These are phyloP conservation scores for Talaromyces wortmannii DNA, from an alignment of 495 filamentous ascomycete species.

Conservation along the genomic window DNA sequence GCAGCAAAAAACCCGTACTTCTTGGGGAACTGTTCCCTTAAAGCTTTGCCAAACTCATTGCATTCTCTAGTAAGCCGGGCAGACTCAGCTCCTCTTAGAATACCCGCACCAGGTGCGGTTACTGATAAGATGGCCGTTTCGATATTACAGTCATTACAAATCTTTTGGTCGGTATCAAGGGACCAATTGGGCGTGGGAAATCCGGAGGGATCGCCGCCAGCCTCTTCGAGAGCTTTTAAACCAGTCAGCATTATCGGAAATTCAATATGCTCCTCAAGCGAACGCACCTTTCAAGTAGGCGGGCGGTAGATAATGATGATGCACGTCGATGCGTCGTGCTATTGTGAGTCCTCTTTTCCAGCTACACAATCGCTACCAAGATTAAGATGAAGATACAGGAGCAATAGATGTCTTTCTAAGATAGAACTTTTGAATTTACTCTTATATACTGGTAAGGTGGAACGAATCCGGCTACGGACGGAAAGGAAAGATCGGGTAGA, in stretches of 20 bases:
- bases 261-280: neutral
- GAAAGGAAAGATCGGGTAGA: no score
- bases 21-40: constrained; percentile 29
- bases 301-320: constrained; percentile 34
- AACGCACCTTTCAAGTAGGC: constrained; percentile 29
- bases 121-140: constrained; percentile 39
- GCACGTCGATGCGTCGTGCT: constrained; percentile 40
- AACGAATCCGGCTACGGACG: no score
- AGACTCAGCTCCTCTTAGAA: neutral
- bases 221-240: constrained; percentile 23
- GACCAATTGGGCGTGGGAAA: constrained; percentile 27
- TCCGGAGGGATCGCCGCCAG: constrained; percentile 29
- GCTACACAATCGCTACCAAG: no score
- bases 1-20: constrained; percentile 34
- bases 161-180: constrained; percentile 17
- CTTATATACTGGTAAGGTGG: no score
- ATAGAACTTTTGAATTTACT: no score
- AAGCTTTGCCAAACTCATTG: constrained; percentile 32
- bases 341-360: no score
- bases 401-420: no score
- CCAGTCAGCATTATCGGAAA: neutral
- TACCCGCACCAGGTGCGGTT: constrained; percentile 31
- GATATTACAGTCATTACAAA: constrained; percentile 24
- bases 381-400: no score
- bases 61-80: constrained; percentile 24